Base-by-base conservation (phyloP, 2,329 filamentous ascomycete genomes). In the Clathrospora elynae region DNA sequence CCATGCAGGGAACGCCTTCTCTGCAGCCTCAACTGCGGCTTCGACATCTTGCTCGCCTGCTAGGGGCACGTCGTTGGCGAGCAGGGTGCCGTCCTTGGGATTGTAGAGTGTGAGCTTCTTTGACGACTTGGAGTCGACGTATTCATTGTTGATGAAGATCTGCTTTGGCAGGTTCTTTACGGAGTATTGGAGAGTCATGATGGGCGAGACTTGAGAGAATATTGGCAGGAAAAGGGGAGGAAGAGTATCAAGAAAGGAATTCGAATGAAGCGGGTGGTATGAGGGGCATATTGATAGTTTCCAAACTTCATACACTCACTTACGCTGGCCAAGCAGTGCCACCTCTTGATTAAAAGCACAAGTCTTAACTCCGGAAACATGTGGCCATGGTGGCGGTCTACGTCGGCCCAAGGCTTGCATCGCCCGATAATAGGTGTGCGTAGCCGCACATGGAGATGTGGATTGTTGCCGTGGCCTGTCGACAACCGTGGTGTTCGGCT, bases 61-160 rank as follows among this genome's bases (percentile, higher is more conserved):
- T 2, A 71, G 48, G 19, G 66, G 62, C 10, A 81, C 72, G 29
- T 78, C 72, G 44, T 78, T 67, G n/a, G 75, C 71, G 2, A 82
- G 71, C 7, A 79, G 57, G 2, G 73, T 72, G 37, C 73, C 73
- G 55, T 80, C 73, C 35, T 71, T 74, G 7, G 79, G 78, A 49
- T 76, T 79, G 64, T 70, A 62, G 4, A 79, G 61, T n/a, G 71
- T 66, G 24, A 80, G 68, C 36, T 74, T 79, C 55, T 75, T 74
- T 18, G 63, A 44, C 52, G 62, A 72, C 40, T 73, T 61, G 6
- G 67, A 57, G 28, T 63, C 51, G 23, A 69, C 64, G 23, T 64
- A 69, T 59, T 72, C 64, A 42, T 67, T 68, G 49, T 67, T 68
- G 58, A 72, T 70, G 49, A 71, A 69, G 30, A 71, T 56, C 29